Evolutionary conservation across 306 rosid genomes (phyloP).

Genomic region (Cyclanthera cordifolia): DNA sequence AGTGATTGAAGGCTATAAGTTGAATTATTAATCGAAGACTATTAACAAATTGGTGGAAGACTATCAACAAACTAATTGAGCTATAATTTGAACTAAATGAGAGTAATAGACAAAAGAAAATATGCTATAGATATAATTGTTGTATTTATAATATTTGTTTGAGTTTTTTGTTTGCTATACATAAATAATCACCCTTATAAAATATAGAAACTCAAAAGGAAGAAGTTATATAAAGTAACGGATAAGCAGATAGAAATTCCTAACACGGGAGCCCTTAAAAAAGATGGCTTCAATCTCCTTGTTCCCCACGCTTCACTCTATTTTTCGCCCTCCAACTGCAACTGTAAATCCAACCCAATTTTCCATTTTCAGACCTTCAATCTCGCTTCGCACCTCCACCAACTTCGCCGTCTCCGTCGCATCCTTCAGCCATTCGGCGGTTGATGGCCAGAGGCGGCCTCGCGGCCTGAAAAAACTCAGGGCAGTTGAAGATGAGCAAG

Average conservation of each 20-base stretch:
- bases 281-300: slow-evolving; percentile 44
- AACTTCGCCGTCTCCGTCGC: slow-evolving; percentile 18
- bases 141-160: no score
- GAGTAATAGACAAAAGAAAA: no score
- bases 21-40: no score
- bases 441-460: slow-evolving; percentile 15
- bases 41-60: no score
- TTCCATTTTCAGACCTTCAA: neutral
- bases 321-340: slow-evolving; percentile 1
- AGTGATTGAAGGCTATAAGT: no score
- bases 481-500: slow-evolving; percentile 37
- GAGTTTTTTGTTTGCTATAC: no score
- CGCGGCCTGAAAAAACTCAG: slow-evolving; percentile 18
- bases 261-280: neutral
- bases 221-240: no score
- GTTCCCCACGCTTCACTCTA: slow-evolving; percentile 24
- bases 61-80: no score
- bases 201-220: no score
- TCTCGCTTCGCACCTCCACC: slow-evolving; percentile 19
- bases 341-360: neutral
- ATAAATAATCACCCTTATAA: no score
- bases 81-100: no score
- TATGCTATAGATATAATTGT: no score
- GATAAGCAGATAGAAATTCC: slow-evolving; percentile 9
- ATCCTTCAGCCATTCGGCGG: slow-evolving; percentile 16